Base-by-base conservation (phyloP, 768 basidiomycete species). In the Clitopilus hobsonii region DNA sequence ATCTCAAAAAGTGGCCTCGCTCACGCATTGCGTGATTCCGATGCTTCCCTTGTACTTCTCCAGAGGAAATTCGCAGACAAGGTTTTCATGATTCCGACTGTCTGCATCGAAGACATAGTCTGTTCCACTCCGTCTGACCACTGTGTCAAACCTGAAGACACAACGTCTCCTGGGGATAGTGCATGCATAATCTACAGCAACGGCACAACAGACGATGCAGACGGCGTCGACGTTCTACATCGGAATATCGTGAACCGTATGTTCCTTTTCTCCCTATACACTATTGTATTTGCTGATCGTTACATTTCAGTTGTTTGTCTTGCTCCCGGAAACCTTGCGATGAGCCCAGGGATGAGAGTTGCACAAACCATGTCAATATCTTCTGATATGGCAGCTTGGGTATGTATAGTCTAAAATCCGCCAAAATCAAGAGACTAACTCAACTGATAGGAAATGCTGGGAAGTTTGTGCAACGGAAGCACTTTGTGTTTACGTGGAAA, bases 181-280 rank as follows among this genome's bases (percentile, higher is more conserved):
- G 76, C 73, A 6, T 83, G 83, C 67, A 75, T 83, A 25, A 83
- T 84, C 47, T 84, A 83, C 64, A 83, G 81, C 5, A 81, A 80
- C 50, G 82, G 81, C 16, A 83, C 83, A 10, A 83, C 82, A 13
- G 82, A 81, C 3, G 70, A 74, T 36, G 82, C 81, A 4, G 83
- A 84, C 61, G 83, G 82, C 11, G 73, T 85, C 7, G 76, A 82
- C 51, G 80, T 85, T 13, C 77, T 67, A 56, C 83, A 85, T 60
- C 64, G 68, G 38, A 83, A 82, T 66, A 77, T 82, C 16, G 76
- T 73, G 22, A 85, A 85, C 63, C 68, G 83, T 82, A 60, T 62
- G 79, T 60, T 73, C 67, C 54, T 71, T 72, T 71, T 72, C 29
- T n/a, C 13, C 51, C 28, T 8, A 11, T 18, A 6, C 25, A 8